Evolutionary conservation across 108 stramenopile species (phyloP), one percentile per base, ranked within the genome.

Genomic region (Epithemia pelagica): DNA sequence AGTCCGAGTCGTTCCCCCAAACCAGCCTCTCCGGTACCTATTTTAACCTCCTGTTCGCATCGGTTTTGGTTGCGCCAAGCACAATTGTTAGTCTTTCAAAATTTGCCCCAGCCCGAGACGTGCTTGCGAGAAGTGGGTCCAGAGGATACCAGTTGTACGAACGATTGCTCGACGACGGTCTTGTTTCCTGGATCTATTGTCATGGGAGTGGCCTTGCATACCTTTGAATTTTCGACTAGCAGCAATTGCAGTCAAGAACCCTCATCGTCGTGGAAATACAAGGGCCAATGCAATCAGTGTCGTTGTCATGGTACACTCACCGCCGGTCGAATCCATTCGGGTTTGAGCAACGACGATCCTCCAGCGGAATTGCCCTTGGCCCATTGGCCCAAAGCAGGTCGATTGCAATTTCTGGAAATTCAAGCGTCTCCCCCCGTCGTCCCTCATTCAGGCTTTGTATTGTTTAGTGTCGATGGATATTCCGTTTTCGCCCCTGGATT

Each of bases 401-500:
- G 37, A 15, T 46, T 46, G 37, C 37, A 46, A 46, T 46, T 46
- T 46, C 15, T 46, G 37, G 37, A 46, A 46, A 10, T 46, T 5
- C 37, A 46, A 46, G 37, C 37, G 15, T 46, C 37, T 46, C 37
- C 37, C 15, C 37, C 37, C 10, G 5, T 15, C 5, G 10, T 5
- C 10, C 37, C 37, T 15, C 5, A 46, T 46, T 5, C 10, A 53
- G 86, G 86, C 22, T 90, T 80, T 66, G 58, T 77, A 22, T 61
- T 75, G 2, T 72, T 75, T 7, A 76, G 65, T 61, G 19, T 82
- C 1, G 78, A 90, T 70, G 72, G 77, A 30, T 88, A 87, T 60
- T 67, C 78, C 29, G 65, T 80, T 24, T 29, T 86, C 5, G 70
- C 65, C 59, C 86, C 85, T 0, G 89, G 89, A 51, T 26, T 75